phyloP scores from a whole-genome alignment of 768 basidiomycete genomes.

The Termitomyces sp. region DNA sequence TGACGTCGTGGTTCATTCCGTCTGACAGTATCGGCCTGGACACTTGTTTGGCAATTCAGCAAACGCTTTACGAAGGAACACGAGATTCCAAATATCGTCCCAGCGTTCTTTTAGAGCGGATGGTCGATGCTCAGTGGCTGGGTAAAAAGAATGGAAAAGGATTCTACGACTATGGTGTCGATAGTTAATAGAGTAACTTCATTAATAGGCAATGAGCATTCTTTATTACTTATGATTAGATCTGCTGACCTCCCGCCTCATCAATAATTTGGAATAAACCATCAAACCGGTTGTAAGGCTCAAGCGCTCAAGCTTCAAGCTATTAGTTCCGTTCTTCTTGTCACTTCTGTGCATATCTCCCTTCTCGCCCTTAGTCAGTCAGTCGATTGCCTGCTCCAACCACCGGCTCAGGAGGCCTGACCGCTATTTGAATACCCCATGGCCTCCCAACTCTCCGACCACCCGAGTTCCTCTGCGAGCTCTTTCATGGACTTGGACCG shows the following conservation, averaged over 20 bases:
- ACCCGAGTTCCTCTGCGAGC: slow-evolving; percentile 13
- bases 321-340: too few species aligned
- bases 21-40: slow-evolving; percentile 93
- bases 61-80: slow-evolving; percentile 84
- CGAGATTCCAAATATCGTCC: slow-evolving; percentile 96
- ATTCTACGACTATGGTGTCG: slow-evolving; percentile 78
- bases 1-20: slow-evolving; percentile 1
- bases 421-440: not conserved
- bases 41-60: slow-evolving; percentile 91
- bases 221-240: too few species aligned
- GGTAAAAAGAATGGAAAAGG: slow-evolving; percentile 93
- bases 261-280: too few species aligned
- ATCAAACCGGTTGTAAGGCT: too few species aligned
- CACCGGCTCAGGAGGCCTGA: not conserved
- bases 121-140: slow-evolving; percentile 96
- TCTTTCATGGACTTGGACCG: slow-evolving; percentile 17
- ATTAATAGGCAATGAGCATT: not conserved
- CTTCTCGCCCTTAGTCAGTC: not conserved
- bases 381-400: not conserved
- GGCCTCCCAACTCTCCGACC: slow-evolving; percentile 5
- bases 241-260: too few species aligned
- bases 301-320: too few species aligned
- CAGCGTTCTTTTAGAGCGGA: slow-evolving; percentile 81
- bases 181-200: slow-evolving; percentile 5
- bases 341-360: not conserved